These are phyloP conservation scores for Primulina huaijiensis DNA, from an alignment of 257 asterid species.

Conservation along the genomic window DNA sequence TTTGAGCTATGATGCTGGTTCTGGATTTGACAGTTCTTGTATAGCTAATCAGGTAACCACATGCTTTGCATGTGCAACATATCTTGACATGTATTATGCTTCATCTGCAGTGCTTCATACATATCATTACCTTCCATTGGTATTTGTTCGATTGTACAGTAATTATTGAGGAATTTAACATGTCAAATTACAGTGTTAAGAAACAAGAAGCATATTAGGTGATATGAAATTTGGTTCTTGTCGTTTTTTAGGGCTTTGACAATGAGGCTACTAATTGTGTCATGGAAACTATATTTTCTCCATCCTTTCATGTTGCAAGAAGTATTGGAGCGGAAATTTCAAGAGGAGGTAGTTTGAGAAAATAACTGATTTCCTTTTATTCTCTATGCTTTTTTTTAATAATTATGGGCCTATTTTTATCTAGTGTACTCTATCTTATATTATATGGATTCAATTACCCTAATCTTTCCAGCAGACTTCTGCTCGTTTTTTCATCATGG, in stretches of 20 bases:
- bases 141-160: neutral
- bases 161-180: neutral
- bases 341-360: conserved; percentile 45
- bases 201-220: conserved; percentile 22
- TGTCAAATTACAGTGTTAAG: conserved; percentile 5
- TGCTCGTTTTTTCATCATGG: conserved; percentile 56
- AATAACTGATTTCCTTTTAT: conserved; percentile 2
- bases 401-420: conserved; percentile 7
- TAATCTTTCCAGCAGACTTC: conserved; percentile 44
- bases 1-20: conserved; percentile 35
- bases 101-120: conserved; percentile 11
- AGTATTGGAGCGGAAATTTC: conserved; percentile 53
- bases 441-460: conserved; percentile 12
- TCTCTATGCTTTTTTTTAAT: conserved; percentile 15
- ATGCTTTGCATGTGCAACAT: conserved; percentile 15
- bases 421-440: neutral
- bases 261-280: conserved; percentile 39
- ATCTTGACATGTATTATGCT: conserved; percentile 7
- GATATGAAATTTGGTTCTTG: conserved; percentile 20
- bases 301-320: conserved; percentile 63
- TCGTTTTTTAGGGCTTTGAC: conserved; percentile 45
- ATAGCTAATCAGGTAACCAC: conserved; percentile 42
- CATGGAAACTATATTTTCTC: conserved; percentile 80
- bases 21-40: conserved; percentile 29
- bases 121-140: neutral